phyloP scores from a whole-genome alignment of 2,329 filamentous ascomycete genomes.

The Diplodia scrobiculata region DNA sequence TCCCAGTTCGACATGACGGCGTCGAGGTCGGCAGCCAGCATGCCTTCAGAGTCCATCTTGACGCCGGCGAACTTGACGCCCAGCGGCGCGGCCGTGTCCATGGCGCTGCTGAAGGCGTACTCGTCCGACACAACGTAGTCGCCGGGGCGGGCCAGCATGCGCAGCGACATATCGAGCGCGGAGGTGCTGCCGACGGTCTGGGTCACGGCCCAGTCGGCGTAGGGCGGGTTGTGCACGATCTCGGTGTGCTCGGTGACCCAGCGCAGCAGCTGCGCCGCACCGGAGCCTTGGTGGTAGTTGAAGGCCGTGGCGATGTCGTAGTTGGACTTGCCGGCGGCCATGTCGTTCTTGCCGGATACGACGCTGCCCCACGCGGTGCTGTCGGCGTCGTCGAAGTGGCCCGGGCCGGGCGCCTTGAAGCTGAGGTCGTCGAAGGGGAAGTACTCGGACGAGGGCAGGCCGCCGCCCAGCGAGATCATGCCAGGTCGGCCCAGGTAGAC shows the following conservation, averaged over 20 bases:
- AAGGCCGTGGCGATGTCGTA: conserved; percentile 83
- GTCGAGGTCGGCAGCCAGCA: conserved; percentile 65
- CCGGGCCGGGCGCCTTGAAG: conserved; percentile 70
- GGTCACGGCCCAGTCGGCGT: conserved; percentile 84
- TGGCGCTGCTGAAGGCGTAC: conserved; percentile 81
- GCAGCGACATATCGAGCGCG: conserved; percentile 77
- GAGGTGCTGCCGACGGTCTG: conserved; percentile 85
- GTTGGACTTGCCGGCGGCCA: conserved; percentile 62
- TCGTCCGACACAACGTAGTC: conserved; percentile 85
- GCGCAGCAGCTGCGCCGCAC: conserved; percentile 81
- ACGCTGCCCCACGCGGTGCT: conserved; percentile 57
- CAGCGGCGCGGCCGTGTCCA: conserved; percentile 65
- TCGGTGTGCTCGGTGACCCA: conserved; percentile 96
- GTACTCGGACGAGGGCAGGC: conserved; percentile 82
- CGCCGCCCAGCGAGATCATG: conserved; percentile 88
- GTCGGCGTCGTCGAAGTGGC: conserved; percentile 70
- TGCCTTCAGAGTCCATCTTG: conserved; percentile 66
- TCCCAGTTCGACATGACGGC: conserved; percentile 68
- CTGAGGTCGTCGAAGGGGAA: conserved; percentile 85
- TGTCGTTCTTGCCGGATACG: conserved; percentile 81
- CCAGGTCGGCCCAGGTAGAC: conserved; percentile 76
- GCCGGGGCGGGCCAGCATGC: conserved; percentile 75
- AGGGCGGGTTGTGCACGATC: conserved; percentile 81
- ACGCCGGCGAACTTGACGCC: conserved; percentile 64
- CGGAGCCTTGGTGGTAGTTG: conserved; percentile 89